A percentile compares a stretch with the other conserved stretches of the same genome.
These are phyloP conservation scores for Carpinus fangiana DNA, from an alignment of 306 rosid genomes.

Conservation along the genomic window DNA sequence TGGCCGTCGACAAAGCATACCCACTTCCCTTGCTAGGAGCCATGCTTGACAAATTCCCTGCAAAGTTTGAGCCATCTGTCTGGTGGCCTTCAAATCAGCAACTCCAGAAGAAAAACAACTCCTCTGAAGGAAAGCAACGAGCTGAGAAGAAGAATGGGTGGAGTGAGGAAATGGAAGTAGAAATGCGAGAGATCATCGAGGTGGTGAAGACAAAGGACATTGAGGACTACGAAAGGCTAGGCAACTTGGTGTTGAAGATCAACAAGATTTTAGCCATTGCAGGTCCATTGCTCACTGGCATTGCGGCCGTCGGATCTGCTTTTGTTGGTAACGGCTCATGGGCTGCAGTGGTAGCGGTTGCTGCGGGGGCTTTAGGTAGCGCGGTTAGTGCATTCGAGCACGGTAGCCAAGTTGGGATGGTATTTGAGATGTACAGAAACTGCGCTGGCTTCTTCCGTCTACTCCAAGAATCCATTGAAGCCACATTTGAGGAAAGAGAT, in stretches of 20 bases:
- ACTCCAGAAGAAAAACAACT: neutral
- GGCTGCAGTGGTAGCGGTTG: conserved; percentile 35
- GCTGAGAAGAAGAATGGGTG: conserved; percentile 43
- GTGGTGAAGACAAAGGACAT: conserved; percentile 57
- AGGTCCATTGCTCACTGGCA: conserved; percentile 70
- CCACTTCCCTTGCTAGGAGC: conserved; percentile 80
- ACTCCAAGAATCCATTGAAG: conserved; percentile 46
- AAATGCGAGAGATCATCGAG: conserved; percentile 55
- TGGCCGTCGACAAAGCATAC: conserved; percentile 72
- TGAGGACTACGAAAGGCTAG: conserved; percentile 68
- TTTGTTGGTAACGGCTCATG: conserved; percentile 42
- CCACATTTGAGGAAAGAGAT: conserved; percentile 48
- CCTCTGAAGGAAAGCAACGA: neutral
- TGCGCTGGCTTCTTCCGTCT: conserved; percentile 53
- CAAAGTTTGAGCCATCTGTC: conserved; percentile 55
- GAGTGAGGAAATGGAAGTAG: conserved; percentile 54
- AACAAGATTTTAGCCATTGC: conserved; percentile 61
- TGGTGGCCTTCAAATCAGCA: conserved; percentile 70
- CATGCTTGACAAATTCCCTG: conserved; percentile 75
- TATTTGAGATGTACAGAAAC: conserved; percentile 67
- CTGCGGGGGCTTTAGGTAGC: conserved; percentile 56
- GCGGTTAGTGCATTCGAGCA: conserved; percentile 59
- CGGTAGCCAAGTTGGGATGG: conserved; percentile 75
- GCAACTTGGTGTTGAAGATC: conserved; percentile 54
- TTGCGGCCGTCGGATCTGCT: conserved; percentile 58